Evolutionary conservation across 306 rosid species (phyloP).

Genomic region (Sindora glabra): DNA sequence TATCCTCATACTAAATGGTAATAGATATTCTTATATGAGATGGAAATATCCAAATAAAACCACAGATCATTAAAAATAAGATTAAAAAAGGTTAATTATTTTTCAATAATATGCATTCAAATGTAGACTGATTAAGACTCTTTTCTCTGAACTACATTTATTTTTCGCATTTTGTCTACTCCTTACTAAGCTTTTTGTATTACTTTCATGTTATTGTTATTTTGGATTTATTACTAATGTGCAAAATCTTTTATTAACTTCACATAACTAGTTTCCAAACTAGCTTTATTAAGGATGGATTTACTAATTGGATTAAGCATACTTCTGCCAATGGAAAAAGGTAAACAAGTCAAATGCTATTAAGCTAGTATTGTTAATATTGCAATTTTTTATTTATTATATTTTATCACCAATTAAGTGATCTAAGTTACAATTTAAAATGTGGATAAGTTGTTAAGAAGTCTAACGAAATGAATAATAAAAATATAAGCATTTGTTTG

Average conservation of each 20-base stretch:
- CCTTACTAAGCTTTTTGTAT: background rate
- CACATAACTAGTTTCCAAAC: constrained; percentile 42
- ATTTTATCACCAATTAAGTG: background rate
- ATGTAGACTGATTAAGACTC: too few species aligned
- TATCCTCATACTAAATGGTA: too few species aligned
- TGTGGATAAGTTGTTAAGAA: background rate
- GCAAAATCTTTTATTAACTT: constrained; percentile 8
- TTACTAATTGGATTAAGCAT: constrained; percentile 83
- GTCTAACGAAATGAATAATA: background rate
- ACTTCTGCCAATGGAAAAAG: constrained; percentile 75
- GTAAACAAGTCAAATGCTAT: constrained; percentile 32
- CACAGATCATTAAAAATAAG: too few species aligned
- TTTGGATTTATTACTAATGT: background rate
- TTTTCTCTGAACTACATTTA: too few species aligned
- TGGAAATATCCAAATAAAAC: too few species aligned
- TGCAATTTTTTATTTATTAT: background rate
- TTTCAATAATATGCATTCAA: too few species aligned
- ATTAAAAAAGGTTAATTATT: too few species aligned
- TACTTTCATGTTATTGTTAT: background rate
- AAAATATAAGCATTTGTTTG: background rate
- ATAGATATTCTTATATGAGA: too few species aligned
- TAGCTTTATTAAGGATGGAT: constrained; percentile 25
- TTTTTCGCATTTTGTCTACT: background rate
- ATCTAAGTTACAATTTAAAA: background rate
- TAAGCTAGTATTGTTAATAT: background rate